phyloP scores from a whole-genome alignment of 495 filamentous ascomycete genomes.

The Glonium stellatum region DNA sequence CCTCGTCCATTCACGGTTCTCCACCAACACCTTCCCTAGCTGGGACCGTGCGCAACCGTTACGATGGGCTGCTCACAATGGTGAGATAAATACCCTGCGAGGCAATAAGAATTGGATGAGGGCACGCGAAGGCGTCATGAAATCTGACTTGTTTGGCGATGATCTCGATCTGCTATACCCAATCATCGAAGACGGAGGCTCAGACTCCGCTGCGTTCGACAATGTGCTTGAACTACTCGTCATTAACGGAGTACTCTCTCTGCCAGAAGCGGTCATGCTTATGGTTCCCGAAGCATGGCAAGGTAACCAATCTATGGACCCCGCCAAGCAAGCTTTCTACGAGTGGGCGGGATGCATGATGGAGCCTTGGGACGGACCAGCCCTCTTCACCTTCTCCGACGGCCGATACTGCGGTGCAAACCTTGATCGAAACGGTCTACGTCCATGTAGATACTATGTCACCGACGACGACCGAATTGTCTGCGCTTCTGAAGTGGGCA shows the following conservation, averaged over 20 bases:
- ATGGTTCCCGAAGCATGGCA: conserved; percentile 99
- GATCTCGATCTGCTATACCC: conserved; percentile 89
- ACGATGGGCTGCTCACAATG: conserved; percentile 97
- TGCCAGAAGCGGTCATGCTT: conserved; percentile 97
- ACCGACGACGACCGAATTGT: conserved; percentile 98
- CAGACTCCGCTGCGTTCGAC: conserved; percentile 96
- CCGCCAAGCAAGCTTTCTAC: conserved; percentile 95
- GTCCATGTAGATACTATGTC: conserved; percentile 96
- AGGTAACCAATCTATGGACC: conserved; percentile 86
- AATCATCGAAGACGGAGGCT: conserved; percentile 95
- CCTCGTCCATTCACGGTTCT: conserved; percentile 95
- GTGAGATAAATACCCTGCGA: conserved; percentile 96
- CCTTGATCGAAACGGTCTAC: conserved; percentile 94
- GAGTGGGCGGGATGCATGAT: conserved; percentile 99
- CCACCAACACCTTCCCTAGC: conserved; percentile 97
- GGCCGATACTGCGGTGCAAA: conserved; percentile 97
- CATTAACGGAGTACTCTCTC: conserved; percentile 94
- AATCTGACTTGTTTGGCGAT: conserved; percentile 85
- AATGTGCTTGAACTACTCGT: conserved; percentile 93
- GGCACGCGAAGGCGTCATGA: conserved; percentile 91
- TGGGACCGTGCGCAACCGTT: conserved; percentile 98
- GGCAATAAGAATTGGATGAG: conserved; percentile 99
- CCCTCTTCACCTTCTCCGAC: conserved; percentile 96
- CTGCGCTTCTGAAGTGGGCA: conserved; percentile 95
- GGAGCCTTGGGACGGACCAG: conserved; percentile 99